Conservation (phyloP, 1,284 basidiomycete species). For the Malassezia vespertilionis region DNA sequence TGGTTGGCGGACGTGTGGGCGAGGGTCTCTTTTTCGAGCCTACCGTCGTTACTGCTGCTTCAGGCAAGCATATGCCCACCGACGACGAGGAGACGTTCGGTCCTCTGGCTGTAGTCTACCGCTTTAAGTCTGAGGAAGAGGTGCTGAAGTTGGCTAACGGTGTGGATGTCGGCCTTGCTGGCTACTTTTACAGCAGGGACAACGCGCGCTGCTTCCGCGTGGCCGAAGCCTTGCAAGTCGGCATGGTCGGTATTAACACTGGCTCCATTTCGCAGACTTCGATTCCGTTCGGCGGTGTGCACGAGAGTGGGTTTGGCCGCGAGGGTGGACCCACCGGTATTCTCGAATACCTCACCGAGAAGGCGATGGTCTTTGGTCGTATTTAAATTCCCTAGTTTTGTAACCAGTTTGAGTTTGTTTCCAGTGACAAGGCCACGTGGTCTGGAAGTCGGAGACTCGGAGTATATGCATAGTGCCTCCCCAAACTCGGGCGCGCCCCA, state of each 20-base stretch:
- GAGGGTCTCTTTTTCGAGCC: constrained; percentile 67
- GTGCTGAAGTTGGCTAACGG: constrained; percentile 76
- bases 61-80: constrained; percentile 60
- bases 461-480: too few relatives aligned
- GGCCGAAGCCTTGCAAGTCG: constrained; percentile 90
- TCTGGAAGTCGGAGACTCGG: too few relatives aligned
- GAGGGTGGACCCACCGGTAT: constrained; percentile 62
- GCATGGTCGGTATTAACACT: constrained; percentile 69
- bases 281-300: constrained; percentile 73
- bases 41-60: constrained; percentile 57
- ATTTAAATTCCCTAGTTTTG: background rate
- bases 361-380: constrained; percentile 35
- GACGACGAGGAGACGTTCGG: constrained; percentile 45
- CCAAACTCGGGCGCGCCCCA: too few relatives aligned
- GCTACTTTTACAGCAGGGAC: constrained; percentile 55
- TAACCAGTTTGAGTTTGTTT: too few relatives aligned
- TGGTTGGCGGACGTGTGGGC: constrained; percentile 67
- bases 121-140: constrained; percentile 86
- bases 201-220: constrained; percentile 85
- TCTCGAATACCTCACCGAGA: constrained; percentile 55
- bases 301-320: constrained; percentile 60
- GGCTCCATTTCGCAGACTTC: constrained; percentile 37
- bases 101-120: constrained; percentile 52
- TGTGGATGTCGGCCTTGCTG: constrained; percentile 70
- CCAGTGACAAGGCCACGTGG: too few relatives aligned